Base-by-base conservation (phyloP, 805 yeast species). In the Sungouiozyma ichnusensis region DNA sequence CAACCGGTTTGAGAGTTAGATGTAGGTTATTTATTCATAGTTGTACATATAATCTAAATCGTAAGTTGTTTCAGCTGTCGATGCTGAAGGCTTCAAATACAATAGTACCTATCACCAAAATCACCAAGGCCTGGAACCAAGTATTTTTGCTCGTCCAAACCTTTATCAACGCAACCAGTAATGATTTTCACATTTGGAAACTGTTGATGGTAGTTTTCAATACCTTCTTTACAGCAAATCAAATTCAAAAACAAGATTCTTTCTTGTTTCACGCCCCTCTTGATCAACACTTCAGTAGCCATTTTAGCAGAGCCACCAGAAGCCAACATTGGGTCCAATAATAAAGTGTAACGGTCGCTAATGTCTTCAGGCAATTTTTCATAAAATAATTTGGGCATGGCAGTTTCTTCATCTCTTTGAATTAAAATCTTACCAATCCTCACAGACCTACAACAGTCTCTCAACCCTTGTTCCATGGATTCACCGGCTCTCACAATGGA, bases 401-500 rank as follows among this genome's bases (percentile, higher is more conserved):
- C 95, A 19, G 97, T 92, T 66, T 92, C 98, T 66, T 92, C 99
- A 58, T 92, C 97, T 65, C 99, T 77, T 69, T 92, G 99, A 53
- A 92, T 92, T 58, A 92, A 71, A 52, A 92, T 90, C 70, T 92
- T 92, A 41, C 99, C 99, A 46, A 92, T 84, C 58, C 97, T 74
- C 33, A 92, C 98, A 9, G 94, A 82, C 50, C 98, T 76, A 63
- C 97, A 87, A 65, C 98, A 90, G 62, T 90, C 97, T 63, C 99
- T 78, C 49, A 92, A 71, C 29, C 97, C 98, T 72, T 86, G 94
- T 65, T 92, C 99, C 99, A 92, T 92, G 36, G 94, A 82, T 65
- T 92, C 99, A 51, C 99, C 99, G 4, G 99, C 99, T 61, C 99
- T 76, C 55, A 92, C 94, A 59, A 92, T 92, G 15, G 96, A 86